Evolutionary conservation across 2,329 filamentous ascomycete genomes (phyloP), one percentile per base, ranked within the genome.

Genomic region (Dothidotthia symphoricarpi): DNA sequence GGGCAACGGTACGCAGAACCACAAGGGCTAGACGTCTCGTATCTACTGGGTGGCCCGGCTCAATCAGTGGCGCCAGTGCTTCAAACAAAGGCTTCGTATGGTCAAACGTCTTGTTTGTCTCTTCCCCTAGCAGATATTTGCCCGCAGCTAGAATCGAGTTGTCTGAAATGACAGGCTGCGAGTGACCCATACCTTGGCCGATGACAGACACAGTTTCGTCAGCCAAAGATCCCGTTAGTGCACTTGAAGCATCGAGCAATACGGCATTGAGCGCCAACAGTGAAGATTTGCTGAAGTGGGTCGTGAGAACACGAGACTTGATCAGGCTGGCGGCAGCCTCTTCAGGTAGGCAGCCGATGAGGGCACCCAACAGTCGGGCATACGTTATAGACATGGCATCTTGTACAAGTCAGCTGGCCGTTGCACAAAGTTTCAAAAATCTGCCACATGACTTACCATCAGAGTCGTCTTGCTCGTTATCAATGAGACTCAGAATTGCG

Each of bases 141-240:
- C 91, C 93, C 14, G 89, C 85, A 25, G 91, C 91, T 22, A 96
- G 76, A 43, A 95, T 86, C 53, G 81, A 84, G 63, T 96, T 95
- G 61, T 95, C 88, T 33, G 87, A 82, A 43, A 97, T 82, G 63
- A 86, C 88, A n/a, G 83, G 63, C 31, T 68, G 76, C 82, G 90
- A 53, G 69, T 82, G 82, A 17, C 74, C 70, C 66, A 97, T 86
- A 49, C 89, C 91, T 66, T 87, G 81, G 59, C 82, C 84, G 28
- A 98, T 82, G 31, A 88, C 69, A n/a, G 82, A 76, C 4, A 86
- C 80, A 24, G 91, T 77, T 44, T 95, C 87, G 19, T 89, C 83
- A 1, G 77, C 77, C 53, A 89, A 80, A 6, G 78, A 77, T 41
- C 83, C 78, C 0, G 82, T 77, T 24, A 98, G 69, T 3, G 81